phyloP scores from a whole-genome alignment of 768 basidiomycete genomes.

The Hericium rajendrae region DNA sequence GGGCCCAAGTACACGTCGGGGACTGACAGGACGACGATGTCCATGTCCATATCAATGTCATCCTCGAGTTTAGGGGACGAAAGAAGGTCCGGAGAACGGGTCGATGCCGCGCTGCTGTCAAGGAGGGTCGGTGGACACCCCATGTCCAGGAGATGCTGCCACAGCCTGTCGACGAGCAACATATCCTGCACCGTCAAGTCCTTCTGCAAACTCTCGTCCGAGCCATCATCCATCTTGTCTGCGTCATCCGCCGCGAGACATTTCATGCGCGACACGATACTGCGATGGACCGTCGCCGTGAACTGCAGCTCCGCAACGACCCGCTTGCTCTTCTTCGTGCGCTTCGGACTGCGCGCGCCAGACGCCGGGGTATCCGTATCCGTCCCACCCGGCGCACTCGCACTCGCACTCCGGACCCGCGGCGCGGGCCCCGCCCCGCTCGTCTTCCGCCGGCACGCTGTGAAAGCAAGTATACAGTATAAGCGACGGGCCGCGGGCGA shows the following conservation, averaged over 20 bases:
- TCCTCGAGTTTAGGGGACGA: neutral
- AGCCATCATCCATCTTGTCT: neutral
- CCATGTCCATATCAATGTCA: neutral
- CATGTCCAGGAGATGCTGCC: neutral
- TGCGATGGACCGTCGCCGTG: conserved; percentile 11
- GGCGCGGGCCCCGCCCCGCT: neutral
- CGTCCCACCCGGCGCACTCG: neutral
- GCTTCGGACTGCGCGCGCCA: conserved; percentile 3
- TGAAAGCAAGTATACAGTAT: neutral
- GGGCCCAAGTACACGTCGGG: neutral
- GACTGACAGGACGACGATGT: neutral
- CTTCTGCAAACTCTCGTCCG: neutral
- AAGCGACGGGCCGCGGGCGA: neutral
- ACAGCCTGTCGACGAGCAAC: neutral
- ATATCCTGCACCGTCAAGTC: neutral
- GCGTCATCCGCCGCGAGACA: neutral
- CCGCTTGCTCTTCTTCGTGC: conserved; percentile 12
- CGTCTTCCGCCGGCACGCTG: neutral
- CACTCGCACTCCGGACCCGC: neutral
- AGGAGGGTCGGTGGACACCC: neutral
- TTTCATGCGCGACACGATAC: neutral
- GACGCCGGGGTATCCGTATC: neutral
- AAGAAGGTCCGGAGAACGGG: neutral
- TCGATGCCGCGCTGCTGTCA: neutral
- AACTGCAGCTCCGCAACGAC: conserved; percentile 14